These are phyloP conservation scores for Aspergillus fumigatus DNA, from an alignment of 2,329 filamentous ascomycete genomes.

Conservation along the genomic window DNA sequence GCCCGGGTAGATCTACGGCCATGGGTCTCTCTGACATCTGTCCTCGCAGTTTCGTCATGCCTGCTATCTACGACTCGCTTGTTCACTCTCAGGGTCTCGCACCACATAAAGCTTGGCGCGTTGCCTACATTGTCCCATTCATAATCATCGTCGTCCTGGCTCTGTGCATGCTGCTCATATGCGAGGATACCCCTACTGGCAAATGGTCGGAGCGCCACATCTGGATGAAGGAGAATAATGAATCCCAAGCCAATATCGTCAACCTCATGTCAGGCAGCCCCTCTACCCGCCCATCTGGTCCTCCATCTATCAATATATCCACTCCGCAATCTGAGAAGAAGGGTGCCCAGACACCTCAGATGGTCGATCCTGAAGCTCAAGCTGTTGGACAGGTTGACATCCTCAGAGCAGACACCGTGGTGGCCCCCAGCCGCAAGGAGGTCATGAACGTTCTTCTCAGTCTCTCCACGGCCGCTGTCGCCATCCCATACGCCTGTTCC, in stretches of 20 bases:
- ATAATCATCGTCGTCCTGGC: conserved; percentile 66
- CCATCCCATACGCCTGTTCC: conserved; percentile 55
- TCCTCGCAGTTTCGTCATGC: conserved; percentile 68
- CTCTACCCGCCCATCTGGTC: conserved; percentile 17
- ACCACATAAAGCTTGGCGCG: conserved; percentile 71
- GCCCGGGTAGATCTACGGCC: neutral
- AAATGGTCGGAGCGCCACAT: conserved; percentile 70
- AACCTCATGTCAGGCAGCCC: conserved; percentile 23
- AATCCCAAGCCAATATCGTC: conserved; percentile 24
- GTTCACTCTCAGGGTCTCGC: conserved; percentile 55
- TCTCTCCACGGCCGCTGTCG: conserved; percentile 50
- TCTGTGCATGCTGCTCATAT: conserved; percentile 65
- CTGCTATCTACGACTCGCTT: conserved; percentile 77
- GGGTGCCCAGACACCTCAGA: conserved; percentile 20
- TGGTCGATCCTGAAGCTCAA: conserved; percentile 37
- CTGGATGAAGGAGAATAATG: conserved; percentile 45
- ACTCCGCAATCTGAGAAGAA: conserved; percentile 31
- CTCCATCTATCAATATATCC: conserved; percentile 22
- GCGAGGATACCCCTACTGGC: conserved; percentile 77
- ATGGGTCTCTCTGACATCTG: neutral
- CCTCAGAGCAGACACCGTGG: conserved; percentile 55
- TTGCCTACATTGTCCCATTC: conserved; percentile 79
- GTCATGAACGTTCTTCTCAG: conserved; percentile 59
- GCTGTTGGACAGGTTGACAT: conserved; percentile 47
- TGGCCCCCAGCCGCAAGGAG: conserved; percentile 60